Conservation (phyloP, 768 basidiomycete species). For the Mycena maculata region DNA sequence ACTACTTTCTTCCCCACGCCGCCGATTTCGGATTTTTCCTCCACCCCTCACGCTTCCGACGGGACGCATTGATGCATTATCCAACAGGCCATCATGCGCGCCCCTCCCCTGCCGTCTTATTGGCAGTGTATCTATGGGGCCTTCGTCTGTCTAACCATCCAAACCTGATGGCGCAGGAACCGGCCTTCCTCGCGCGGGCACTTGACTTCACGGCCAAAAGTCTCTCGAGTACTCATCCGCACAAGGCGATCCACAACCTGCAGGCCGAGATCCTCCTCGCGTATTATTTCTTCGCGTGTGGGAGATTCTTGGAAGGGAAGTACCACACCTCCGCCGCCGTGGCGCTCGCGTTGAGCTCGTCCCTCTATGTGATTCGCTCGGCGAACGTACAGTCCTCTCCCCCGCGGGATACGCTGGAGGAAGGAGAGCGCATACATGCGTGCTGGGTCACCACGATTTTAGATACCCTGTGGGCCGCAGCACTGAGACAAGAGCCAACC, state of each 20-base stretch:
- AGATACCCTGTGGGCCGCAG: constrained; percentile 57
- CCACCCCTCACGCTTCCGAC: constrained; percentile 57
- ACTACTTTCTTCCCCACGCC: constrained; percentile 58
- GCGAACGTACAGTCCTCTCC: constrained; percentile 43
- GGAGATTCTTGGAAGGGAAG: constrained; percentile 57
- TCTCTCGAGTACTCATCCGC: constrained; percentile 53
- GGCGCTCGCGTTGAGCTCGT: constrained; percentile 48
- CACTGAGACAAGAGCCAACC: constrained; percentile 49
- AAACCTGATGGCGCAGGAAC: constrained; percentile 41
- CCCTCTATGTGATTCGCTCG: constrained; percentile 50
- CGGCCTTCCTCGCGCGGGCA: constrained; percentile 53
- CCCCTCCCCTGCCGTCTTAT: constrained; percentile 53
- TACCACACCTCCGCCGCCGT: constrained; percentile 54
- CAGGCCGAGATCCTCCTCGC: constrained; percentile 67
- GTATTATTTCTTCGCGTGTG: constrained; percentile 64
- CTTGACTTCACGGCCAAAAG: constrained; percentile 50
- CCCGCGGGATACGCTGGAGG: constrained; percentile 45
- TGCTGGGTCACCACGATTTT: constrained; percentile 49
- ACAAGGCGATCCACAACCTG: constrained; percentile 56
- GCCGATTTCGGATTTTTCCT: constrained; percentile 70
- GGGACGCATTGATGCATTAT: constrained; percentile 46
- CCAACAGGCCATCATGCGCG: constrained; percentile 48
- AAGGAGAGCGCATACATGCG: constrained; percentile 51
- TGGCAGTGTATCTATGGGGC: constrained; percentile 53
- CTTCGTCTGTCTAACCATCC: constrained; percentile 45